Base-by-base conservation (phyloP, 2,329 filamentous ascomycete species). In the Sporothrix schenckii region DNA sequence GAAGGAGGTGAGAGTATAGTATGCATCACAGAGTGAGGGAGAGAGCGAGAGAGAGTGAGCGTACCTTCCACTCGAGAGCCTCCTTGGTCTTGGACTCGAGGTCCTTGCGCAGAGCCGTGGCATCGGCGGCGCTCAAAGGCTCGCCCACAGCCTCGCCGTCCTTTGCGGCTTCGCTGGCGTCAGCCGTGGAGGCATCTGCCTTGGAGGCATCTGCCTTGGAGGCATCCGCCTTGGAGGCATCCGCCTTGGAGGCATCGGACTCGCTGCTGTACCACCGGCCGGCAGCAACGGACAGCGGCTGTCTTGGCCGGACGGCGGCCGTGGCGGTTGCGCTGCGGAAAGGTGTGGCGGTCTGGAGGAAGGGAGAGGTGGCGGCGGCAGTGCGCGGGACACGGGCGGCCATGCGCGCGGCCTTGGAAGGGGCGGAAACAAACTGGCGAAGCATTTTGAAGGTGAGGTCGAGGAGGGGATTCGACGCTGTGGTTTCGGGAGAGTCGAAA, bases 11-110 rank as follows among this genome's bases (percentile, higher is more conserved):
- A 34, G 34, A 7, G 34, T 7, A 34, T 34, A 44, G 49, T 27
- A 24, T 30, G 49, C 14, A 19, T 9, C 6, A 41, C 19, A 58
- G 50, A 4, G 21, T 2, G 9, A 21, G 16, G 6, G n/a, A 9
- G 4, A 13, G 21, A 34, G 34, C 21, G 50, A 24, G 19, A n/a
- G n/a, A 5, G 19, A 54, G 13, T 9, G 41, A 54, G 52, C 74
- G 61, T 76, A 97, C 94, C 89, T 97, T 98, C 81, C 96, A 87
- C 65, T 97, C 93, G 73, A 91, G 79, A 66, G 79, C 82, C 76
- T 86, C 84, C 74, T 82, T 81, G 44, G 85, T 82, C 79, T 86
- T 86, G 74, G 82, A 77, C 77, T 86, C 84, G 61, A 86, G 78
- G 72, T 82, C 79, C 77, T 85, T 86, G 80, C 84, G 85, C 69